Conservation (phyloP, 176 grass and related monocot genomes). For the Hyparrhenia diplandra region DNA sequence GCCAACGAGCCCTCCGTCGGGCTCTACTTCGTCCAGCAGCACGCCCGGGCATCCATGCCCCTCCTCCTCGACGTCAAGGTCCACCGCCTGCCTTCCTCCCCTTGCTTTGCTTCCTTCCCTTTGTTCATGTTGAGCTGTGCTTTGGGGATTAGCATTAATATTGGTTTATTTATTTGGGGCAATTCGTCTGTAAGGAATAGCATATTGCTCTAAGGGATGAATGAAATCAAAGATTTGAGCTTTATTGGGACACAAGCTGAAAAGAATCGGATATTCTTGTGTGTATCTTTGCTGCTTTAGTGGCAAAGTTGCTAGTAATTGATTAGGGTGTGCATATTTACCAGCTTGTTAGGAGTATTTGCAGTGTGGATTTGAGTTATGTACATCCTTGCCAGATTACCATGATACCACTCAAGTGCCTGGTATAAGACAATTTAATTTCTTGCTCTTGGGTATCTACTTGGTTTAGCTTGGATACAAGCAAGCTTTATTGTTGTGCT, state of each 20-base stretch:
- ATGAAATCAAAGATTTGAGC: background rate
- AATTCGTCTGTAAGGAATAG: background rate
- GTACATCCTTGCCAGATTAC: background rate
- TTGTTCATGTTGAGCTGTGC: background rate
- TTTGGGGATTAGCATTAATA: background rate
- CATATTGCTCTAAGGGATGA: background rate
- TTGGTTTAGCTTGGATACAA: background rate
- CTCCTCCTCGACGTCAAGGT: slow-evolving; percentile 65
- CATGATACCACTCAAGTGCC: background rate
- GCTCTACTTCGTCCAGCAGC: slow-evolving; percentile 94
- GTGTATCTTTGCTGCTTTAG: background rate
- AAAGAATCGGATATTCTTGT: background rate
- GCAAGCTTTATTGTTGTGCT: background rate
- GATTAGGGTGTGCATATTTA: background rate
- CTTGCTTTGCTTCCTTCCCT: too few relatives aligned
- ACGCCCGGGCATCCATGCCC: slow-evolving; percentile 78
- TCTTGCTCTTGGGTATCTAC: background rate
- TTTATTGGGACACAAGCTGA: background rate
- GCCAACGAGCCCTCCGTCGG: slow-evolving; percentile 93
- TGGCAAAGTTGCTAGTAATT: background rate
- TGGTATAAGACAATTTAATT: too few relatives aligned
- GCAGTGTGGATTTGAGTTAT: background rate
- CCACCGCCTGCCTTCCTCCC: too few relatives aligned
- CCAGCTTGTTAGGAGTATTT: background rate
- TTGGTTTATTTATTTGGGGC: background rate